These are phyloP conservation scores for Pseudisothecium myosuroides DNA, from an alignment of 225 moss, liverwort and hornwort species.

Conservation along the genomic window DNA sequence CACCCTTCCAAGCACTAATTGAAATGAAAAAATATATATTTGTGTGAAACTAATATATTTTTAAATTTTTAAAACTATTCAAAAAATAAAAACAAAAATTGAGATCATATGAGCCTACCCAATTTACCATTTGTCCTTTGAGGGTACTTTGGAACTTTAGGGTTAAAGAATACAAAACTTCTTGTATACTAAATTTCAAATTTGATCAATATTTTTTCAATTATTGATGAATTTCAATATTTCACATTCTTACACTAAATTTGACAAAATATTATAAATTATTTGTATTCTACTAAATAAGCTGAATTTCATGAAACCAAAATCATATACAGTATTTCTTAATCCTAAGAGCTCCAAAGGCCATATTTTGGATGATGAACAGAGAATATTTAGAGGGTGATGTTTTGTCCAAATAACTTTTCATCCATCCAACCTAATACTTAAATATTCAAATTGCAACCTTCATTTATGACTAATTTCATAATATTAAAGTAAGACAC, in stretches of 20 bases:
- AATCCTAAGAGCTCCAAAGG: not conserved
- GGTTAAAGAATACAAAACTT: not conserved
- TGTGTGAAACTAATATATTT: too few relatives aligned
- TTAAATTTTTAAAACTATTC: too few relatives aligned
- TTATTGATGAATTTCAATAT: not conserved
- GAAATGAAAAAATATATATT: too few relatives aligned
- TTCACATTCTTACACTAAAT: not conserved
- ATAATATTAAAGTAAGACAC: not conserved
- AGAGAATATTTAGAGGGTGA: rapidly evolving
- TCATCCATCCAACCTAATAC: not conserved
- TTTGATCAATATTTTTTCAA: rapidly evolving
- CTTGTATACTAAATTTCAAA: not conserved
- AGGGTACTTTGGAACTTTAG: too few relatives aligned
- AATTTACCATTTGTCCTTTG: too few relatives aligned
- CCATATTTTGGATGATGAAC: not conserved
- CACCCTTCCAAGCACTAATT: too few relatives aligned
- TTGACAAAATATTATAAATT: not conserved
- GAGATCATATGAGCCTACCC: too few relatives aligned
- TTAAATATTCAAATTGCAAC: not conserved
- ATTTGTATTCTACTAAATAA: not conserved
- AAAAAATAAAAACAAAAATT: too few relatives aligned
- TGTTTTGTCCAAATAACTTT: not conserved
- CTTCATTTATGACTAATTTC: rapidly evolving
- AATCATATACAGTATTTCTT: not conserved
- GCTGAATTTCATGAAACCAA: not conserved